Evolutionary conservation across 164 flowering plant species (phyloP).

Genomic region (Vitis rotundifolia): DNA sequence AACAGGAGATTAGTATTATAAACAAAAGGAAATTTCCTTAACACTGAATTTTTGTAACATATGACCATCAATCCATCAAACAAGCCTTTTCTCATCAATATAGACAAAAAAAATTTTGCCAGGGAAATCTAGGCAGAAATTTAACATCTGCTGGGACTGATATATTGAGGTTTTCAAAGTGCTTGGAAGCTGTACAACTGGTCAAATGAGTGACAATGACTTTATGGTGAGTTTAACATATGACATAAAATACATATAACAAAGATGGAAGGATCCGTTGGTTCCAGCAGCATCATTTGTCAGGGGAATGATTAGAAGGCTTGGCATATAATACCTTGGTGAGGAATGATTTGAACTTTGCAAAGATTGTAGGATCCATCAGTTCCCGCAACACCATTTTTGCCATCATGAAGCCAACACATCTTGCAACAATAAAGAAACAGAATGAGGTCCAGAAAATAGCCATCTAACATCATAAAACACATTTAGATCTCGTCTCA

Average conservation of each 20-base stretch:
- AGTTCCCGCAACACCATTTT: constrained; percentile 94
- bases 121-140: too few relatives aligned
- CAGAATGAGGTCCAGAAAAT: background rate
- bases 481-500: background rate
- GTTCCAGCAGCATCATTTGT: too few relatives aligned
- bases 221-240: too few relatives aligned
- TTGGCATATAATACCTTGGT: constrained; percentile 50
- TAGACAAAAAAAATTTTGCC: too few relatives aligned
- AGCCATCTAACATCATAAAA: background rate
- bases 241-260: too few relatives aligned
- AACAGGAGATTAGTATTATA: background rate
- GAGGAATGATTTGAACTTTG: constrained; percentile 81
- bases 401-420: constrained; percentile 98
- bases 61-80: too few relatives aligned
- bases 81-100: too few relatives aligned
- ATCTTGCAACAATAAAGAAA: constrained; percentile 43
- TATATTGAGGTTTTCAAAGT: too few relatives aligned
- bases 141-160: too few relatives aligned
- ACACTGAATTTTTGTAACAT: background rate
- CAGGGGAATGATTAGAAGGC: constrained; percentile 3
- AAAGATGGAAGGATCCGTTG: too few relatives aligned
- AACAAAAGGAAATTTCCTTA: background rate
- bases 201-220: too few relatives aligned
- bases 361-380: constrained; percentile 77
- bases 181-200: too few relatives aligned